Evolutionary conservation across 2,329 filamentous ascomycete genomes (phyloP).

Genomic region (Exserohilum turcica): DNA sequence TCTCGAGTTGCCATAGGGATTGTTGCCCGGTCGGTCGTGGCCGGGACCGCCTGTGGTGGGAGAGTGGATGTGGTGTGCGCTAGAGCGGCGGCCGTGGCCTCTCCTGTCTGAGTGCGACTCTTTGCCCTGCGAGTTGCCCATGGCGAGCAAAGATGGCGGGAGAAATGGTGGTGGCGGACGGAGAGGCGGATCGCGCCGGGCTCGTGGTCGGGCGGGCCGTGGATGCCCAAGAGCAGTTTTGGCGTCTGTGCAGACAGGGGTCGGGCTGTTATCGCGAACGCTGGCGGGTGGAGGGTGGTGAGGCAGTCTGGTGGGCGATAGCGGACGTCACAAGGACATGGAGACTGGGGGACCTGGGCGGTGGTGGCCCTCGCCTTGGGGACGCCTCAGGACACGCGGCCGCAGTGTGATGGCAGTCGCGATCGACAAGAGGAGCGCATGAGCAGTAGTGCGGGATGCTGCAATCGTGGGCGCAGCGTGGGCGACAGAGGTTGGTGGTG

Average conservation of each 20-base stretch:
- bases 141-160: constrained; percentile 21
- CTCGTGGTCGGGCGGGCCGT: constrained; percentile 19
- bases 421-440: constrained; percentile 16
- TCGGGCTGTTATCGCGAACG: constrained; percentile 17
- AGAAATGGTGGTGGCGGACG: constrained; percentile 11
- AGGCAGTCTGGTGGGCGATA: constrained; percentile 29
- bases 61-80: constrained; percentile 39
- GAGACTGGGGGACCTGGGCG: constrained; percentile 27
- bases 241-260: constrained; percentile 21
- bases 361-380: constrained; percentile 12
- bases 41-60: constrained; percentile 34
- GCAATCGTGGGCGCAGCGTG: constrained; percentile 6
- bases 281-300: constrained; percentile 22
- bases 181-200: constrained; percentile 27
- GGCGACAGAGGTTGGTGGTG: constrained; percentile 10
- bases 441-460: constrained; percentile 14
- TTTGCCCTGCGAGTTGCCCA: constrained; percentile 58
- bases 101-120: constrained; percentile 49
- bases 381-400: constrained; percentile 21
- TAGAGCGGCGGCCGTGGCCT: constrained; percentile 42
- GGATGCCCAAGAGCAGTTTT: constrained; percentile 24
- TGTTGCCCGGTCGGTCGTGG: constrained; percentile 38
- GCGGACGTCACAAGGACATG: constrained; percentile 48
- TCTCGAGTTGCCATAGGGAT: constrained; percentile 52
- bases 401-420: constrained; percentile 18